Evolutionary conservation across 2,329 filamentous ascomycete species (phyloP), one percentile per base, ranked within the genome.

Genomic region (Xylariaceae sp.): DNA sequence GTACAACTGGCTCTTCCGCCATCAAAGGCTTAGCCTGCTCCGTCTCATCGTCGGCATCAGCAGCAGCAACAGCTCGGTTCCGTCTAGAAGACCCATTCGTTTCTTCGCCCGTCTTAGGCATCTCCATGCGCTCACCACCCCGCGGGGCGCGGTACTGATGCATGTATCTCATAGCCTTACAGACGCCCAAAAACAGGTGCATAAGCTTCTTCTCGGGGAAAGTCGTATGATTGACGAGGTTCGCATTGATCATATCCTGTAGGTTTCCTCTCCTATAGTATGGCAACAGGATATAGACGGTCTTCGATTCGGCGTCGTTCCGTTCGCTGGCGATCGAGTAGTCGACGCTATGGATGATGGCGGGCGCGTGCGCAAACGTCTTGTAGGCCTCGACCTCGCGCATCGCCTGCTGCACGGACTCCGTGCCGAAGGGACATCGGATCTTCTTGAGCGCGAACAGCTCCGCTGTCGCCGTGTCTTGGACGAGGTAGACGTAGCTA

Each of bases 401-500:
- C 82, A 97, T 88, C 55, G 94, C 94, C 73, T 90, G 91, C 66
- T 91, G 87, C 60, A 99, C 93, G 30, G 91, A 96, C 80, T 99
- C 94, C 75, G 94, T 89, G 66, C 94, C 94, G 71, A 99, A 97
- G 3, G 94, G 93, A 80, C 94, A 99, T 72, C 93, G 88, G 75
- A 99, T 99, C 82, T 99, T 99, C 77, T 99, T 99, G 63, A 97
- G 86, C 15, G 94, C 94, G 74, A 96, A 93, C 51, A 96, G 84
- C 69, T 93, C 86, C 61, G 90, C 89, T 55, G 86, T 88, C 57
- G 85, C 80, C 52, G 89, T 93, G 74, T 97, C 92, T 80, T 97
- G 90, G 61, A 99, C 94, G 61, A 99, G 89, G 77, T 99, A 99
- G 68, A 99, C 94, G 76, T 97, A 99, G 65, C 92, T 96, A 80